Evolutionary conservation across 2,329 filamentous ascomycete genomes (phyloP), one percentile per base, ranked within the genome.

Genomic region (Phoma sp.): DNA sequence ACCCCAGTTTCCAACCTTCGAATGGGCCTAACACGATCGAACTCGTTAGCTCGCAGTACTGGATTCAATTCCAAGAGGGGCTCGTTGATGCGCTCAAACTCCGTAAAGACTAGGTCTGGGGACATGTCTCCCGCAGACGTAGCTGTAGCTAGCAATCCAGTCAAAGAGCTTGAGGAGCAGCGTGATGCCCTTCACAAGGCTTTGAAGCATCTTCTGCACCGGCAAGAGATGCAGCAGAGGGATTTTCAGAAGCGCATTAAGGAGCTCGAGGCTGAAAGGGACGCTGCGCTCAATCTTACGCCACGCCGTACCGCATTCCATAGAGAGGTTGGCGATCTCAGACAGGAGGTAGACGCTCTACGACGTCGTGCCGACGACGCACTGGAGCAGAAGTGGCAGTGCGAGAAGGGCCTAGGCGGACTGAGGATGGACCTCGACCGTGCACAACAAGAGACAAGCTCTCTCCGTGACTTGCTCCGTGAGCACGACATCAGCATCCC

Each of bases 341-440:
- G 92, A 55, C 86, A 89, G 23, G 95, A 99, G 72, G 89, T 99
- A 58, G 90, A 89, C 46, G 84, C 89, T 13, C 82, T 99, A 52
- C 87, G 95, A 38, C 88, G 88, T 58, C 87, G 95, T 48, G 93
- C 93, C 27, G 93, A 99, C 66, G 93, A 98, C 60, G 93, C 93
- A 13, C 83, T 98, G 11, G 91, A 96, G 69, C 90, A 96, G 68
- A 98, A 98, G 76, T 98, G 91, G 88, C 89, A 96, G 71, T 93
- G 93, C 58, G 93, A 97, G 76, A 96, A 96, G 77, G 91, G 91
- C 14, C 80, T 98, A 2, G 84, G 86, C 47, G 91, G 93, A 50
- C 79, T 98, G 52, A 96, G 96, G 78, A 97, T 96, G 89, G 93
- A 98, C 70, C 85, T 99, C 37, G 95, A 98, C 75, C 90, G 93